phyloP scores from a whole-genome alignment of 75 land plant species.

The Azolla pinnata region DNA sequence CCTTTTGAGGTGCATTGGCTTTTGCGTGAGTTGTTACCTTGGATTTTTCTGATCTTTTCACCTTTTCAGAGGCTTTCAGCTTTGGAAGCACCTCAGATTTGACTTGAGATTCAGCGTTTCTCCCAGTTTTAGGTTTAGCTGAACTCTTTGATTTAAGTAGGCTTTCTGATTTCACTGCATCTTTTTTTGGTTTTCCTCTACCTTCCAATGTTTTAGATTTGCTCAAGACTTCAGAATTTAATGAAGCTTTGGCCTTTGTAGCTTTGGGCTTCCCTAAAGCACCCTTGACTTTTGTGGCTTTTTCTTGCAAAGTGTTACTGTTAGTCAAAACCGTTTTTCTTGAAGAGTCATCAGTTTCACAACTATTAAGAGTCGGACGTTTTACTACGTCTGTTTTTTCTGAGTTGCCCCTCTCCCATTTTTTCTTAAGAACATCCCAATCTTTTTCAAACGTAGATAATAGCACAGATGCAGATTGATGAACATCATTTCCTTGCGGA shows the following conservation, averaged over 20 bases:
- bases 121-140: neutral
- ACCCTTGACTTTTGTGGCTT: neutral
- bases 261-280: neutral
- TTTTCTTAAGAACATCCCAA: constrained; percentile 26
- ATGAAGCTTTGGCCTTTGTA: neutral
- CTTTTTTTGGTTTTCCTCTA: neutral
- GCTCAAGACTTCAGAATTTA: neutral
- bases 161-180: neutral
- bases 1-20: constrained; percentile 26
- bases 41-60: too few species aligned
- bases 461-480: constrained; percentile 44
- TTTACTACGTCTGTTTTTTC: constrained; percentile 9
- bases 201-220: neutral
- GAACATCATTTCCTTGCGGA: constrained; percentile 53
- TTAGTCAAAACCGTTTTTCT: neutral
- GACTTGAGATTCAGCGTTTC: neutral
- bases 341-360: too few species aligned
- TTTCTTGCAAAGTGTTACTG: neutral
- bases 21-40: constrained; percentile 15
- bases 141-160: neutral
- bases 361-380: too few species aligned
- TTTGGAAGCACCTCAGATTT: neutral
- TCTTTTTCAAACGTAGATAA: constrained; percentile 38
- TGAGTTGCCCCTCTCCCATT: constrained; percentile 2
- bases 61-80: neutral